Base-by-base conservation (phyloP, 2,329 filamentous ascomycete genomes). In the Talaromyces sp. region DNA sequence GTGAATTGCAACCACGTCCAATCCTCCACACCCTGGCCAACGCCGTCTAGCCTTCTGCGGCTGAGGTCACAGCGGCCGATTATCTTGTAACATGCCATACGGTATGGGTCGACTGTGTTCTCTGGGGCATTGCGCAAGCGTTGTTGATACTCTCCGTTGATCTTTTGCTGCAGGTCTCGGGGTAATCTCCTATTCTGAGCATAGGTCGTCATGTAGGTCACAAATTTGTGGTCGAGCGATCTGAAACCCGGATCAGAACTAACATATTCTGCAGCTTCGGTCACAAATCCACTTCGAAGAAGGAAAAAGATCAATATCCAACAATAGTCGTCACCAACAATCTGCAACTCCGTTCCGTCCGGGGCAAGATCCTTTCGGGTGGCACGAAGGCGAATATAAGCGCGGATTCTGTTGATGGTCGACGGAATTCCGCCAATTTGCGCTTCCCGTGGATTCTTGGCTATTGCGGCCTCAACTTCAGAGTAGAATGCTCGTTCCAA, bases 1-100 rank as follows among this genome's bases (percentile, higher is more conserved):
- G 78, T 82, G 69, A 89, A 88, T 64, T 88, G 86, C 61, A 89
- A 71, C 86, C 86, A 89, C 65, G 87, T 81, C 85, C 85, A 89
- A 67, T 89, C 86, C 67, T 88, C 85, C 68, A 87, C 83, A 36
- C 80, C 82, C 69, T 85, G 83, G 50, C 79, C 83, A 63, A 88
- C 80, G 4, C 79, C 77, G 52, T 87, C 85, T 40, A 89, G 75
- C 63, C 78, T 85, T 60, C 85, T 80, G 51, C 81, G 80, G 55
- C 76, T 79, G 62, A 88, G 77, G 65, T 89, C 86, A 70, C 86
- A 88, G 56, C 86, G 92, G 53, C 96, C 95, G 68, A 99, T 89
- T 64, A 99, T 88, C 82, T 99, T 98, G 83, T 98, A 98, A 75
- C 95, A 97, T 55, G 94, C 93, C 87, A 96, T 93, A 59, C 92